Percentiles rank a stretch among this genome's conserved stretches.
Evolutionary conservation across 2,329 filamentous ascomycete species (phyloP).

Genomic region (Arthrinium puccinioides): DNA sequence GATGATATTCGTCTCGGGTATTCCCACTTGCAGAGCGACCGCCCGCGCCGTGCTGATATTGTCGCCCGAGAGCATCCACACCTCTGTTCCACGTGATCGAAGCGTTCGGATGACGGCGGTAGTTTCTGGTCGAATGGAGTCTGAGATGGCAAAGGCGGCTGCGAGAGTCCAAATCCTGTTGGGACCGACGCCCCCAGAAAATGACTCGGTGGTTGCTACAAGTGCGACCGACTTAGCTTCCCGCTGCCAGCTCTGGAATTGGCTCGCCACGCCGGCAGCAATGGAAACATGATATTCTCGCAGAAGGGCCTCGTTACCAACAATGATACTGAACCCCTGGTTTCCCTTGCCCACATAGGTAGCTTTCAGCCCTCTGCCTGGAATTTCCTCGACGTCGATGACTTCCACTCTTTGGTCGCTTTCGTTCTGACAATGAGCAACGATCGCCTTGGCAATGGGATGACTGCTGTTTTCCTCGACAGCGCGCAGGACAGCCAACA

Average conservation of each 20-base stretch:
- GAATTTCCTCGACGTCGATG: conserved; percentile 53
- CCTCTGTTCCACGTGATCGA: conserved; percentile 56
- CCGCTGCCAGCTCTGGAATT: conserved; percentile 49
- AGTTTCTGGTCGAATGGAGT: conserved; percentile 72
- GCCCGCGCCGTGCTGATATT: conserved; percentile 78
- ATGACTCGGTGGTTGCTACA: conserved; percentile 32
- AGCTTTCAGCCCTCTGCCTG: conserved; percentile 65
- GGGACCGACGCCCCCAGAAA: too few species aligned
- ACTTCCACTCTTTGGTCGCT: conserved; percentile 24
- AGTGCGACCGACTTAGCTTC: conserved; percentile 59
- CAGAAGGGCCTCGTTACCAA: conserved; percentile 71
- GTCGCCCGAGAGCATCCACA: conserved; percentile 93
- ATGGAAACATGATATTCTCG: conserved; percentile 35
- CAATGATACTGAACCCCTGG: conserved; percentile 43
- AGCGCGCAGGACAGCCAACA: conserved; percentile 49
- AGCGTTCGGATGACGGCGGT: conserved; percentile 57
- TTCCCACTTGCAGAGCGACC: conserved; percentile 70
- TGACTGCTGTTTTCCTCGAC: conserved; percentile 69
- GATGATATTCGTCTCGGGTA: conserved; percentile 66
- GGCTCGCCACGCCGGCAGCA: conserved; percentile 21
- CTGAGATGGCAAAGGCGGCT: conserved; percentile 68
- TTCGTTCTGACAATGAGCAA: conserved; percentile 47
- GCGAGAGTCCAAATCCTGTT: conserved; percentile 41
- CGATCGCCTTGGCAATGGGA: conserved; percentile 65
- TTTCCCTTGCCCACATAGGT: conserved; percentile 29